phyloP scores from a whole-genome alignment of 2,329 filamentous ascomycete species.

The Xylariomycetidae sp. region DNA sequence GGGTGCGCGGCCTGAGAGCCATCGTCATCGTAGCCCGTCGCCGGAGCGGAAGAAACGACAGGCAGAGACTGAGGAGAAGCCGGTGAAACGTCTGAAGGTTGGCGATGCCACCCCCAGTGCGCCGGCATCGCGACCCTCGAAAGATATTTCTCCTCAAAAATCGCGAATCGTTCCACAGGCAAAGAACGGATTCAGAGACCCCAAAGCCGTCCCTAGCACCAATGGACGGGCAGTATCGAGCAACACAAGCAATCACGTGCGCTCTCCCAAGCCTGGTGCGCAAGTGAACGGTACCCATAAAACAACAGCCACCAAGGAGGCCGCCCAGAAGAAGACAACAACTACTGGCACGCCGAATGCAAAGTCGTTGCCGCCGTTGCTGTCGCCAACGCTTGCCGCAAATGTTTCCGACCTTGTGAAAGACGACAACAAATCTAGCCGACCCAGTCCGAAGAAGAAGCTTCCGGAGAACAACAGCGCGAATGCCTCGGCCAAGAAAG shows the following conservation, averaged over 20 bases:
- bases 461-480: slow-evolving; percentile 21
- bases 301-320: slow-evolving; percentile 26
- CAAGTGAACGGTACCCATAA: slow-evolving; percentile 38
- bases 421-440: slow-evolving; percentile 5
- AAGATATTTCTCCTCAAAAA: slow-evolving; percentile 17
- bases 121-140: slow-evolving; percentile 12
- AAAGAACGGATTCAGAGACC: slow-evolving; percentile 21
- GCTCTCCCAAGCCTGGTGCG: slow-evolving; percentile 32
- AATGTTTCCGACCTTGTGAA: slow-evolving; percentile 33
- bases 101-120: slow-evolving; percentile 26
- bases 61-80: slow-evolving; percentile 37
- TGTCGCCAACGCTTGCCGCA: slow-evolving; percentile 40
- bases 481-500: slow-evolving; percentile 22
- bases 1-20: slow-evolving; percentile 21
- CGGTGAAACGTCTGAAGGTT: slow-evolving; percentile 39
- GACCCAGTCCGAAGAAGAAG: slow-evolving; percentile 29
- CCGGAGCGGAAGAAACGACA: slow-evolving; percentile 42
- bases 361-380: slow-evolving; percentile 42
- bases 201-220: slow-evolving; percentile 13
- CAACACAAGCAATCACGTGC: slow-evolving; percentile 16
- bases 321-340: slow-evolving; percentile 33
- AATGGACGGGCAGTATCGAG: slow-evolving; percentile 20
- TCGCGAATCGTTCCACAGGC: slow-evolving; percentile 3
- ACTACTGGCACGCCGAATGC: slow-evolving; percentile 18
- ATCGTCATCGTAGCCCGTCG: slow-evolving; percentile 31